Base-by-base conservation (phyloP, 2,329 filamentous ascomycete species). In the Elsinoe perseae region DNA sequence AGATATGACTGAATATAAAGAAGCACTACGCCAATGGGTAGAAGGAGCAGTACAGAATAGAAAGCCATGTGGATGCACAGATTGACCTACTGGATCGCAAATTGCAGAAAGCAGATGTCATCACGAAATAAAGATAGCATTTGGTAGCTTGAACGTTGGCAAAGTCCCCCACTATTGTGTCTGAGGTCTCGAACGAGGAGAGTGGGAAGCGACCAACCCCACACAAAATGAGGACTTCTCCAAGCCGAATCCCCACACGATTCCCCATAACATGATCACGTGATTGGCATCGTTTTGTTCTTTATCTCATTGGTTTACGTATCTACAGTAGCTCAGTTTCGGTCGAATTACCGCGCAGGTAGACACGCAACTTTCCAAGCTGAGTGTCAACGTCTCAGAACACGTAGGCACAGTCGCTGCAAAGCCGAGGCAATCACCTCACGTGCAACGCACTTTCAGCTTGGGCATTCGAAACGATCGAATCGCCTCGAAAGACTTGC, bases 1-100 rank as follows among this genome's bases (percentile, higher is more conserved):
- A 52, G 30, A n/a, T 52, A 52, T 1, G 48, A 52, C 16, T 38
- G 48, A 21, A 52, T 32, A 18, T 38, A 52, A 7, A 52, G 30
- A 12, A 52, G 20, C 14, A 28, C 25, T 4, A 32, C 48, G 10
- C 30, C 48, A 25, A 52, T 52, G 10, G 48, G 48, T 9, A 52
- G 48, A 16, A 52, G 48, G 16, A 52, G 48, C 4, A 52, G 48
- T n/a, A 38, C 16, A 12, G 30, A 20, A 20, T 52, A 38, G n/a
- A 20, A 28, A 32, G 27, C 27, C 48, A 52, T 52, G 28, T 32
- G 21, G 25, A 25, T 20, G 12, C n/a, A 8, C 21, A 4, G 44
- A 23, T 14, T 9, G 4, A 44, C 40, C 23, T 44, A 44, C 40
- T 16, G 20, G 4, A 10, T 20, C 2, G 40, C 12, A 3, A n/a